Evolutionary conservation across 768 basidiomycete genomes (phyloP).

Genomic region (Lactarius tabidus): DNA sequence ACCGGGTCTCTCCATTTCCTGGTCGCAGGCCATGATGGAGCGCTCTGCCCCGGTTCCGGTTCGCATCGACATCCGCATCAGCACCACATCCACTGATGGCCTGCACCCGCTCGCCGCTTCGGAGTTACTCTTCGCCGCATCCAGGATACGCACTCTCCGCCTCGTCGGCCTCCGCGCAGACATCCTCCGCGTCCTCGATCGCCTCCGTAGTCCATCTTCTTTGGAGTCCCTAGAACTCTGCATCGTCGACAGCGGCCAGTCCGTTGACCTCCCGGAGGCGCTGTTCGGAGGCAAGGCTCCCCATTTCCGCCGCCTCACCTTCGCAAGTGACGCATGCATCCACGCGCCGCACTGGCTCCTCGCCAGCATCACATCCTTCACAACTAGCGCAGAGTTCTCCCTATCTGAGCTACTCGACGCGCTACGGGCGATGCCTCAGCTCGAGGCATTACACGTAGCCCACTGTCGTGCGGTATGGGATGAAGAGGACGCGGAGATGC

Average conservation of each 20-base stretch:
- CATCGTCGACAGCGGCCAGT: constrained; percentile 13
- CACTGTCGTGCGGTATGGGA: constrained; percentile 22
- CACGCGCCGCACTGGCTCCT: constrained; percentile 18
- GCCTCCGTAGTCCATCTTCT: constrained; percentile 17
- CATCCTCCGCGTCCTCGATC: constrained; percentile 14
- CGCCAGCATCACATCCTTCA: constrained; percentile 8
- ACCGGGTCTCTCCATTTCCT: constrained; percentile 12
- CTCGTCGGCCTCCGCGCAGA: constrained; percentile 14
- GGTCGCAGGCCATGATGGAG: constrained; percentile 22
- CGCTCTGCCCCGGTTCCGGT: constrained; percentile 18
- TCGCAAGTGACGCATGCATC: constrained; percentile 13
- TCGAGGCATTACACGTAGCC: constrained; percentile 13
- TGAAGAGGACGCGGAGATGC: background rate
- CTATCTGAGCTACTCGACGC: constrained; percentile 2
- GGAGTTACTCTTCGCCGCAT: constrained; percentile 16
- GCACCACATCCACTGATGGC: constrained; percentile 3
- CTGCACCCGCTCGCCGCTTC: constrained; percentile 21
- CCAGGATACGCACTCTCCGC: constrained; percentile 17
- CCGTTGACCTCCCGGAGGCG: constrained; percentile 7
- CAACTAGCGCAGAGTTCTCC: constrained; percentile 10
- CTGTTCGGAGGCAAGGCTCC: constrained; percentile 18
- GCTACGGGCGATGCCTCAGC: constrained; percentile 13
- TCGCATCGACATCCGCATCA: constrained; percentile 13
- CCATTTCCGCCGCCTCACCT: constrained; percentile 7
- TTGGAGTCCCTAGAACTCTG: constrained; percentile 4